Conservation (phyloP, 2,329 filamentous ascomycete genomes). For the Penicillium sp. region DNA sequence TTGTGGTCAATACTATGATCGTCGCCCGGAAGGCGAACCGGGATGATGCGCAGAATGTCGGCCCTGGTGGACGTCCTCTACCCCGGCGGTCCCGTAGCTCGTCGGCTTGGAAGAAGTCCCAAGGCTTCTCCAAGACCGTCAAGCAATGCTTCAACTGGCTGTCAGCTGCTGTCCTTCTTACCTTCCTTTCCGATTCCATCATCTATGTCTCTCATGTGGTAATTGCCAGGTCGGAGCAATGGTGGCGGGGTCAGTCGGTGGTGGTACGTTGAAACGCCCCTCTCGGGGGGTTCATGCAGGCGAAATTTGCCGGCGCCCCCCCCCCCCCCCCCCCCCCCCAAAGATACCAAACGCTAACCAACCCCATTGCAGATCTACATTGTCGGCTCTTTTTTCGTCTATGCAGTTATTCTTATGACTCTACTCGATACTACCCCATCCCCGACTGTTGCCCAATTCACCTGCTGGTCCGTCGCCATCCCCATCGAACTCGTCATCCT, state of each 20-base stretch:
- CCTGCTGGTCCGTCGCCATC: constrained; percentile 77
- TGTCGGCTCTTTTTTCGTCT: constrained; percentile 82
- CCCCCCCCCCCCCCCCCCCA: too few species aligned
- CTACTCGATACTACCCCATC: constrained; percentile 82
- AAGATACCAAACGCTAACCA: constrained; percentile 16
- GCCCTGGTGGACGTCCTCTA: constrained; percentile 87
- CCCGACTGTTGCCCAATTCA: constrained; percentile 77
- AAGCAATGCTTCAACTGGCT: constrained; percentile 78
- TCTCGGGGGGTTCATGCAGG: not conserved
- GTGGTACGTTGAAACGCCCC: constrained; percentile 62
- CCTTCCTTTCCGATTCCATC: constrained; percentile 75
- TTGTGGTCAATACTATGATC: constrained; percentile 64
- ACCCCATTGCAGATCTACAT: constrained; percentile 71
- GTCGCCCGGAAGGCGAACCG: constrained; percentile 54
- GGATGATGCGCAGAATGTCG: constrained; percentile 59
- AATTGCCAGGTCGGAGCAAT: constrained; percentile 64
- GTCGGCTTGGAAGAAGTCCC: constrained; percentile 53
- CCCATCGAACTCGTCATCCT: constrained; percentile 74
- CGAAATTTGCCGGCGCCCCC: constrained; percentile 5
- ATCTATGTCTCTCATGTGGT: constrained; percentile 77
- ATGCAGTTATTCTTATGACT: constrained; percentile 82
- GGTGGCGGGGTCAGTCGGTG: constrained; percentile 81
- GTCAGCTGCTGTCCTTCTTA: constrained; percentile 70
- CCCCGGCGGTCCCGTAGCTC: constrained; percentile 65
- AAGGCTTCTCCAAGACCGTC: constrained; percentile 66